Evolutionary conservation across 352 stramenopile genomes (phyloP).

Genomic region (Globisporangium abappressorium): DNA sequence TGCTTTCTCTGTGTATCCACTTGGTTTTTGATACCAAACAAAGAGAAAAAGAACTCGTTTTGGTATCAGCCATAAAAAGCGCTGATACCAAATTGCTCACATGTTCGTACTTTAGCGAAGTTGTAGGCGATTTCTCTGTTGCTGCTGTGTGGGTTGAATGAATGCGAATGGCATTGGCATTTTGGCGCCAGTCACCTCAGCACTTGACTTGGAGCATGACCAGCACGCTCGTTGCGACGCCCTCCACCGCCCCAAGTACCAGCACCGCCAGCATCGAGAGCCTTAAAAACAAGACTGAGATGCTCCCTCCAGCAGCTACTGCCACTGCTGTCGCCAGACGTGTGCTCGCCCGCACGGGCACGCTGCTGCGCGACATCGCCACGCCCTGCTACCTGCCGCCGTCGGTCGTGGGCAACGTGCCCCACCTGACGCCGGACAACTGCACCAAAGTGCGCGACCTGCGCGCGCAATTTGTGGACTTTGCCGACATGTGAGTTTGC

Average conservation of each 20-base stretch:
- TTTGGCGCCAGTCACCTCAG: neutral
- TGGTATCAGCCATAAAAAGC: neutral
- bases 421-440: slow-evolving; percentile 77
- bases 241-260: neutral
- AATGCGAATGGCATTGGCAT: neutral
- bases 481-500: slow-evolving; percentile 58
- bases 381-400: slow-evolving; percentile 77
- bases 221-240: slow-evolving; percentile 23
- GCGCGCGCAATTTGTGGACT: slow-evolving; percentile 63
- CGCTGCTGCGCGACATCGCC: slow-evolving; percentile 28
- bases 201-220: neutral
- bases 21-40: neutral
- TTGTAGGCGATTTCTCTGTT: neutral
- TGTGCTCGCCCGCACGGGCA: slow-evolving; percentile 34
- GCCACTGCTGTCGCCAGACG: slow-evolving; percentile 5
- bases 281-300: slow-evolving; percentile 19
- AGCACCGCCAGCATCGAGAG: neutral
- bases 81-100: neutral
- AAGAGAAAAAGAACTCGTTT: neutral
- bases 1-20: neutral
- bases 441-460: slow-evolving; percentile 53
- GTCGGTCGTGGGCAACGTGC: slow-evolving; percentile 61
- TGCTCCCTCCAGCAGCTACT: slow-evolving; percentile 20
- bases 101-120: neutral
- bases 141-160: neutral